phyloP scores from a whole-genome alignment of 2,329 filamentous ascomycete genomes.

The Aspergillus aculeatus region DNA sequence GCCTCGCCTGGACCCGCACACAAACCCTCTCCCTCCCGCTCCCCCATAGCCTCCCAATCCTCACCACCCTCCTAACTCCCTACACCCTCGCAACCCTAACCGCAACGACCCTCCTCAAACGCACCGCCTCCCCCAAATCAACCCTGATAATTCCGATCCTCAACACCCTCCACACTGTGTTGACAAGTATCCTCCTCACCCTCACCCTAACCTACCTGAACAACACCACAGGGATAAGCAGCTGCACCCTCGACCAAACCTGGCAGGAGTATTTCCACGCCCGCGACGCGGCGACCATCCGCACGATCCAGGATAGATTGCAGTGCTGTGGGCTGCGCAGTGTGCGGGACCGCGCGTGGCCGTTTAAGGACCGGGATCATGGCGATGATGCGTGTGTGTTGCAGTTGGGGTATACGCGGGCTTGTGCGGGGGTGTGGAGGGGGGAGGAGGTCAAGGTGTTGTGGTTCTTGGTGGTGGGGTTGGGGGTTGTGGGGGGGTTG shows the following conservation, averaged over 20 bases:
- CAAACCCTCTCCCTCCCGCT: constrained; percentile 17
- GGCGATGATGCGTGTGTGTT: constrained; percentile 33
- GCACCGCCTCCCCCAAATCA: not conserved
- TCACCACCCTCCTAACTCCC: constrained; percentile 23
- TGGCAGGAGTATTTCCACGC: constrained; percentile 33
- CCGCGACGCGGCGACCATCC: constrained; percentile 32
- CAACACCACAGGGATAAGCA: constrained; percentile 21
- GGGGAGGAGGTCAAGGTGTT: not conserved
- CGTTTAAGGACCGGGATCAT: constrained; percentile 34
- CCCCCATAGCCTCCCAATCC: constrained; percentile 25
- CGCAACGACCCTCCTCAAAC: constrained; percentile 5
- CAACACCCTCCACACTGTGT: constrained; percentile 25
- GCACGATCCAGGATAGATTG: constrained; percentile 33
- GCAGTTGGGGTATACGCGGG: constrained; percentile 30
- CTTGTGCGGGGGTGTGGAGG: constrained; percentile 32
- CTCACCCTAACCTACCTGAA: constrained; percentile 30
- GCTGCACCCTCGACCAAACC: constrained; percentile 31
- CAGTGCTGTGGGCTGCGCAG: constrained; percentile 39
- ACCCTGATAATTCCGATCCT: constrained; percentile 3
- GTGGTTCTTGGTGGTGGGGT: not conserved
- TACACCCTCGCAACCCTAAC: constrained; percentile 11
- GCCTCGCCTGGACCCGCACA: constrained; percentile 30
- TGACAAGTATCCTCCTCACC: constrained; percentile 31
- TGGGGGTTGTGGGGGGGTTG: not conserved
- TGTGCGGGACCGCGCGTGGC: constrained; percentile 39